Evolutionary conservation across 1,284 basidiomycete species (phyloP), one percentile per base, ranked within the genome.

Genomic region (Moniliophthora roreri): DNA sequence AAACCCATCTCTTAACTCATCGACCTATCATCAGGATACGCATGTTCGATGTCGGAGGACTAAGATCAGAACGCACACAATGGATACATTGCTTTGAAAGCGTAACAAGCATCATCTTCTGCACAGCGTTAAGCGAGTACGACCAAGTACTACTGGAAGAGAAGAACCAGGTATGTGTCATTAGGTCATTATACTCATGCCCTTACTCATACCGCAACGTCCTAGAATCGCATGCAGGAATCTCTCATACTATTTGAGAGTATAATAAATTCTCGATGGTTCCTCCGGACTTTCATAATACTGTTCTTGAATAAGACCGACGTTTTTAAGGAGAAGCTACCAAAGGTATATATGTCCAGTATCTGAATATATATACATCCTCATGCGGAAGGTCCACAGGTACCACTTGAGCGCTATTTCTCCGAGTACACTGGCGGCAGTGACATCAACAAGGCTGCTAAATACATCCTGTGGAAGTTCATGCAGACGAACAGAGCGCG

Each of bases 251-350:
- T 98, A 9, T 99, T 99, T 62, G 94, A 98, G 70, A 89, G 87
- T 1, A 91, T 98, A 26, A 94, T 98, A 76, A 98, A 98, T 73
- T 94, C 93, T n/a, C 76, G 93, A 42, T 98, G 96, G 95, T 98
- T 98, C 77, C 73, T 93, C 24, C 81, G 93, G 44, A 95, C 93
- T 10, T 93, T 90, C 0, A 90, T 97, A 55, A 95, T 98, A 59
- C 70, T 97, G n/a, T 95, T 96, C 77, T 69, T 97, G 52, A 97
- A 95, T 74, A 97, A 97, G 79, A 95, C 95, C 51, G 94, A 96
- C 63, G 87, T 96, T 2, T 97, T 98, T 80, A 95, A 94, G 78
- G 81, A 78, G 61, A 98, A 98, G 70, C 76, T 98, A 26, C 89
- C 92, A 2, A 95, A 93, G 77, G 84, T 83, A 32, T 3, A 62